phyloP scores from a whole-genome alignment of 805 yeast genomes.

The Saccharomycopsis lassenensis region DNA sequence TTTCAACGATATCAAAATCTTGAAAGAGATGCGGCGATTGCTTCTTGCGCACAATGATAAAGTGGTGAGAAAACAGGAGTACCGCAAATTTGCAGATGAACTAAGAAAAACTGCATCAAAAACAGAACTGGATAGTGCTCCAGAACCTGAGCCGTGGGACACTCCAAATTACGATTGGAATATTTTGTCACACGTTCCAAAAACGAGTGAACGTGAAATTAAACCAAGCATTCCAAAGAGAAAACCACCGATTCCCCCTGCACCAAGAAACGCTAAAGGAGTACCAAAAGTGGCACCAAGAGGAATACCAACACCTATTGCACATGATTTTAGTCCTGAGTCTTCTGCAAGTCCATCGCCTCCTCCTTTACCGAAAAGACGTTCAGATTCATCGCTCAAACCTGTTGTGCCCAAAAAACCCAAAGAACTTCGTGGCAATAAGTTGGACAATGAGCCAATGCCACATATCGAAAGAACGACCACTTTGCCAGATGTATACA shows the following conservation, averaged over 20 bases:
- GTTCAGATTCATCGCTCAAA: no score
- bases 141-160: no score
- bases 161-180: slow-evolving; percentile 17
- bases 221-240: no score
- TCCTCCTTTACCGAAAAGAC: no score
- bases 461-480: neutral
- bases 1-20: slow-evolving; percentile 24
- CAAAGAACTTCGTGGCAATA: neutral
- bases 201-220: no score
- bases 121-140: no score
- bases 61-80: slow-evolving; percentile 5
- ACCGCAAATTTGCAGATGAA: slow-evolving; percentile 2
- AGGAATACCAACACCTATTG: no score
- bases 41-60: slow-evolving; percentile 5
- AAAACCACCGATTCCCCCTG: slow-evolving; percentile 4
- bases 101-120: slow-evolving; percentile 3
- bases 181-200: slow-evolving; percentile 14
- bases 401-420: slow-evolving; percentile 14
- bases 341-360: no score
- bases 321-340: no score
- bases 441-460: neutral
- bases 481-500: neutral
- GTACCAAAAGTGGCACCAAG: no score
- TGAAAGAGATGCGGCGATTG: slow-evolving; percentile 10
- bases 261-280: neutral